Percentiles rank a stretch among this genome's conserved stretches.
phyloP scores from a whole-genome alignment of 2,329 filamentous ascomycete species.

The Phialophora verrucosa region DNA sequence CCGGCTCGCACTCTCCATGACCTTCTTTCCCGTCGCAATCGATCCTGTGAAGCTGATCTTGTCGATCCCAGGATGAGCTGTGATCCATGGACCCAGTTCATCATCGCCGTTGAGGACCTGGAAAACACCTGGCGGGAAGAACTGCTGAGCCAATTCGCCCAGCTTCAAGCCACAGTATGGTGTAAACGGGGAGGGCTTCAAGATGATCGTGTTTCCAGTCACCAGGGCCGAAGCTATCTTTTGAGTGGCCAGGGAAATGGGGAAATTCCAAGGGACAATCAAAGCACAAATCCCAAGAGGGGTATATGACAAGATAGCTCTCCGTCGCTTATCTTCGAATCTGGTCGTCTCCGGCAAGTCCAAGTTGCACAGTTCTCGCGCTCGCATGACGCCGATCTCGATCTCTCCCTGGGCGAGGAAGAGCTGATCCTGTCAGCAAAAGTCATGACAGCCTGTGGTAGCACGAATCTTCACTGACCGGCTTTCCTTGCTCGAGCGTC shows the following conservation, averaged over 20 bases:
- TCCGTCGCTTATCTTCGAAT: not conserved
- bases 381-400: not conserved
- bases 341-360: not conserved
- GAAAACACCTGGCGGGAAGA: constrained; percentile 64
- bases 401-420: not conserved
- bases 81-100: constrained; percentile 37
- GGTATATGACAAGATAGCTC: not conserved
- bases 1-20: constrained; percentile 27
- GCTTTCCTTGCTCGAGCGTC: not conserved
- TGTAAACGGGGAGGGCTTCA: constrained; percentile 52
- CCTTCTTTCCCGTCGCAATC: constrained; percentile 58
- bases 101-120: constrained; percentile 59
- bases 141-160: not conserved
- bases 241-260: constrained; percentile 68
- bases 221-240: constrained; percentile 71
- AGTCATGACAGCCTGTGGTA: too few species aligned
- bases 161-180: not conserved
- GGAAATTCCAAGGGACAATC: constrained; percentile 74
- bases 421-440: not conserved
- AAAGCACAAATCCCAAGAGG: constrained; percentile 67
- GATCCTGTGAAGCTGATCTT: constrained; percentile 39
- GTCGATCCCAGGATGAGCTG: constrained; percentile 61
- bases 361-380: not conserved
- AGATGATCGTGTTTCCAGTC: constrained; percentile 70
- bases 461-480: not conserved